Conservation (phyloP, 768 basidiomycete species). For the Rhizopogon vinicolor region DNA sequence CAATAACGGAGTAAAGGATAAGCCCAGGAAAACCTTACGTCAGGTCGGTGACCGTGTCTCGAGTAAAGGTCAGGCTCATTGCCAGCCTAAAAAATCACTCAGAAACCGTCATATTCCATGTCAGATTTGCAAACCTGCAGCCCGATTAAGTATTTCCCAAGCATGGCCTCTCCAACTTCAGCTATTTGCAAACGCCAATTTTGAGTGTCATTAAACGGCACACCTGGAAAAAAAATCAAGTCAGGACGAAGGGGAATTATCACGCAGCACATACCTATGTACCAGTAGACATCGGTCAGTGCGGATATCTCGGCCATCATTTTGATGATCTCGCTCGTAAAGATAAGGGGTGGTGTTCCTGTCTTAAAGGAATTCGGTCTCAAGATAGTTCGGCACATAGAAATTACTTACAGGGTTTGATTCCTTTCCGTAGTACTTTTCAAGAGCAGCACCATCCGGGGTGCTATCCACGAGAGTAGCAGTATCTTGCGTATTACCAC, state of each 20-base stretch:
- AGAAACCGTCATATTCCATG: neutral
- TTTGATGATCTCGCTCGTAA: constrained; percentile 63
- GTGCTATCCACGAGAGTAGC: constrained; percentile 47
- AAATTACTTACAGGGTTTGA: constrained; percentile 35
- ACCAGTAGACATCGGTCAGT: constrained; percentile 63
- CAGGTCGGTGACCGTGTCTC: constrained; percentile 32
- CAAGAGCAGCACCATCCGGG: constrained; percentile 41
- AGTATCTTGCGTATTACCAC: constrained; percentile 78
- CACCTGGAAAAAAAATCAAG: constrained; percentile 30
- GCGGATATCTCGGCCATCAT: constrained; percentile 56
- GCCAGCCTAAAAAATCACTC: constrained; percentile 41
- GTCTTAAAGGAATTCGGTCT: constrained; percentile 34
- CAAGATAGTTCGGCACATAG: neutral
- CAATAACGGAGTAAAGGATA: neutral
- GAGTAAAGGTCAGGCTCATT: constrained; percentile 80
- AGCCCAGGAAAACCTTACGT: neutral
- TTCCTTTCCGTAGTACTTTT: constrained; percentile 37
- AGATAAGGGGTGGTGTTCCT: constrained; percentile 61
- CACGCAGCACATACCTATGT: constrained; percentile 35
- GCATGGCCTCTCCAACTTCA: constrained; percentile 51
- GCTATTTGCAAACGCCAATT: constrained; percentile 52
- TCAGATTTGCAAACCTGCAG: constrained; percentile 22
- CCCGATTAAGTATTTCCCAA: constrained; percentile 64
- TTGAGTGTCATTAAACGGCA: constrained; percentile 64
- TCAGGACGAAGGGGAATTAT: neutral